phyloP scores from a whole-genome alignment of 345 rosid genomes.

The Conringia planisiliqua region DNA sequence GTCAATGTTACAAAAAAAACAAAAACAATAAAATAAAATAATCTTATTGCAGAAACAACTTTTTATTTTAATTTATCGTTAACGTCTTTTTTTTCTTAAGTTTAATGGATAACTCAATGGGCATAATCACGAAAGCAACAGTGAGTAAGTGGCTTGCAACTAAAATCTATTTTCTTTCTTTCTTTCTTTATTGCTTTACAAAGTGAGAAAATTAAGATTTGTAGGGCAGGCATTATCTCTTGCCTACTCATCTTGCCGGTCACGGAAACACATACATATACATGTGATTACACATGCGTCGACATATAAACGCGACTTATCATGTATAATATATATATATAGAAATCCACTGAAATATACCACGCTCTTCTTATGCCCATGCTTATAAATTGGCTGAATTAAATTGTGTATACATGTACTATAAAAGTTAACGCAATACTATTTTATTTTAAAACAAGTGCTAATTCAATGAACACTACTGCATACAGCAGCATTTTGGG shows the following conservation, averaged over 20 bases:
- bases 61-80: not conserved
- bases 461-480: not conserved
- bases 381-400: not conserved
- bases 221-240: conserved; percentile 35
- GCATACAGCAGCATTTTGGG: not conserved
- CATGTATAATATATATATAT: not conserved
- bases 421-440: not conserved
- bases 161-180: not conserved
- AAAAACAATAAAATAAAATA: not conserved
- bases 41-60: not conserved
- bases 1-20: not conserved
- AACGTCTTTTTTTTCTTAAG: not conserved
- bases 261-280: conserved; percentile 15
- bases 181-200: not conserved
- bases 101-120: conserved; percentile 29
- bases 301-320: not conserved
- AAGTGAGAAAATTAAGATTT: conserved; percentile 26
- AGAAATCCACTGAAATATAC: not conserved
- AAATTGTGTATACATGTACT: not conserved
- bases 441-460: not conserved
- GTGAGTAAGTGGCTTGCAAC: conserved; percentile 27
- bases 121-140: conserved; percentile 24
- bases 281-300: conserved; percentile 15
- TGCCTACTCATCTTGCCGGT: conserved; percentile 36
- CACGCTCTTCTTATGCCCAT: conserved; percentile 4